Evolutionary conservation across 306 rosid species (phyloP).

Genomic region (Sesbania bispinosa): DNA sequence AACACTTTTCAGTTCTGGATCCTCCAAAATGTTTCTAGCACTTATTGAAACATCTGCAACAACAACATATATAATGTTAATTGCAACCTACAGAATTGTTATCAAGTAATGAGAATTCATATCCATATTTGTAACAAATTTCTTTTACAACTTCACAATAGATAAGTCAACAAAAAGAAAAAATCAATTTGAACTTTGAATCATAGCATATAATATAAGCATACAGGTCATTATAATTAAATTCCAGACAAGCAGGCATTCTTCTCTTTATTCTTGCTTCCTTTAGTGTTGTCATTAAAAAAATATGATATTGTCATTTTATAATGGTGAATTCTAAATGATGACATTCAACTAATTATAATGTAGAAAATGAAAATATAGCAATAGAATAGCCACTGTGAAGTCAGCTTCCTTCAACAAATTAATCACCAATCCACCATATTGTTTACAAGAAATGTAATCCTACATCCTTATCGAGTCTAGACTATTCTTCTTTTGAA

Average conservation of each 20-base stretch:
- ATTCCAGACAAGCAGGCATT: not conserved
- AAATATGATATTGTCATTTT: not conserved
- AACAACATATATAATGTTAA: not conserved
- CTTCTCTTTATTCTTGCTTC: not conserved
- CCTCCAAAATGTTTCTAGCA: constrained; percentile 76
- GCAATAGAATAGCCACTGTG: not conserved
- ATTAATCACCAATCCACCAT: not conserved
- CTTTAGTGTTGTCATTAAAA: not conserved
- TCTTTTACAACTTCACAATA: not conserved
- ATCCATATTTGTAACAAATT: not conserved
- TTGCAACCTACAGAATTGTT: not conserved
- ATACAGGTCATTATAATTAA: not conserved
- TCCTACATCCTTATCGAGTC: not conserved
- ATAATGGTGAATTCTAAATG: not conserved
- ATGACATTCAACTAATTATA: not conserved
- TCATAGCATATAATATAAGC: not conserved
- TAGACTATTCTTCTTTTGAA: not conserved
- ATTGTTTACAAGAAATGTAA: not conserved
- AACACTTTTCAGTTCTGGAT: constrained; percentile 76
- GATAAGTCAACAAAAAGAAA: not conserved
- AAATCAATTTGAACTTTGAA: not conserved
- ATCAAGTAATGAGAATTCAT: constrained; percentile 5
- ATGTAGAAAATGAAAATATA: not conserved
- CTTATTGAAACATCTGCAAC: constrained; percentile 74
- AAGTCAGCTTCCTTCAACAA: not conserved